phyloP scores from a whole-genome alignment of 2,329 filamentous ascomycete species.

The Cylindrodendrum hubeiense region DNA sequence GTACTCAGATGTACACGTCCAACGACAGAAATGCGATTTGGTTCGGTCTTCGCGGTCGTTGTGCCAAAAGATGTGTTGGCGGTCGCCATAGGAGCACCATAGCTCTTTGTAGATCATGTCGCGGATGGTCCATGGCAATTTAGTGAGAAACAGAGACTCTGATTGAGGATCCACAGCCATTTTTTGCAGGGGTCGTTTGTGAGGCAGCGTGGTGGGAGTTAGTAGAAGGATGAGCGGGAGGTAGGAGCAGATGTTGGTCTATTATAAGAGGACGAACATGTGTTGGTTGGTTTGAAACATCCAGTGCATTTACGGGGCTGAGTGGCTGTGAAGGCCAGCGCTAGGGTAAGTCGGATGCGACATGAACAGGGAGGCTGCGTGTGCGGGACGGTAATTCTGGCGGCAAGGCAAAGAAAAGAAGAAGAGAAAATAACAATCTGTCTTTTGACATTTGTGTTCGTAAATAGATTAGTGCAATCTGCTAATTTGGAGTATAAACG shows the following conservation, averaged over 20 bases:
- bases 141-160: slow-evolving; percentile 15
- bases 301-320: background rate
- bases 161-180: slow-evolving; percentile 16
- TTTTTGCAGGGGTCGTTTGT: background rate
- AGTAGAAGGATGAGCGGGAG: background rate
- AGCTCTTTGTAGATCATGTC: slow-evolving; percentile 30
- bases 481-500: too few species aligned
- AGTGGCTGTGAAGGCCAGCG: background rate
- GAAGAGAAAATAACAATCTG: too few species aligned
- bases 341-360: background rate
- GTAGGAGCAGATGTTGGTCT: background rate
- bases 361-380: too few species aligned
- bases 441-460: too few species aligned
- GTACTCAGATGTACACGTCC: slow-evolving; percentile 25
- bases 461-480: too few species aligned
- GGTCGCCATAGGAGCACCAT: slow-evolving; percentile 23
- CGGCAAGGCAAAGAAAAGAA: too few species aligned
- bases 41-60: background rate
- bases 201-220: background rate
- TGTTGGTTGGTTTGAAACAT: background rate
- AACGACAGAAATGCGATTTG: slow-evolving; percentile 24
- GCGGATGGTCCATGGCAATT: slow-evolving; percentile 27
- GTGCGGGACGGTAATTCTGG: too few species aligned
- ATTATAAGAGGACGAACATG: background rate
- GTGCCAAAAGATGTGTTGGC: slow-evolving; percentile 29